A percentile compares a stretch with the other conserved stretches of the same genome.
These are phyloP conservation scores for Magnolia officinalis DNA, from an alignment of 164 flowering plant species.

Conservation along the genomic window DNA sequence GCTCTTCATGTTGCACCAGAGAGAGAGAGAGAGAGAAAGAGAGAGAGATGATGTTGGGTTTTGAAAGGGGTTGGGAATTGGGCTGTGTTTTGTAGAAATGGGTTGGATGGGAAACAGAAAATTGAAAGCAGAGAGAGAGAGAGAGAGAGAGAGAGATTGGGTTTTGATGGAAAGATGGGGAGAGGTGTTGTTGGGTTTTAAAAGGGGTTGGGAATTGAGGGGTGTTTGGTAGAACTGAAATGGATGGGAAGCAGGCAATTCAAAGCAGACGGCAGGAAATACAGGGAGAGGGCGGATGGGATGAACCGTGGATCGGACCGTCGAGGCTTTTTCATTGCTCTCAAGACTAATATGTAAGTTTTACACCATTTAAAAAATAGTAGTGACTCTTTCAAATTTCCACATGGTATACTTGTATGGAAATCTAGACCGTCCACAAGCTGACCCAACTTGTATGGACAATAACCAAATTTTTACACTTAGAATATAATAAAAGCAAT, in stretches of 20 bases:
- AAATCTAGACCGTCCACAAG: too few species aligned
- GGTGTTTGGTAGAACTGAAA: background rate
- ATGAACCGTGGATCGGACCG: too few species aligned
- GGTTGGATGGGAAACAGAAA: background rate
- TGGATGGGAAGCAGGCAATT: background rate
- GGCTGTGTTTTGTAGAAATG: background rate
- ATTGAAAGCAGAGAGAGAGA: background rate
- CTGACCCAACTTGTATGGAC: too few species aligned
- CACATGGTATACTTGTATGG: too few species aligned
- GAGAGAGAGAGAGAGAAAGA: background rate
- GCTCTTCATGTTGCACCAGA: background rate
- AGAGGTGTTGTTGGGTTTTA: background rate
- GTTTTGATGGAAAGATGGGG: background rate
- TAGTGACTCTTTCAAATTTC: too few species aligned
- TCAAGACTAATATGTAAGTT: too few species aligned
- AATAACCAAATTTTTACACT: too few species aligned
- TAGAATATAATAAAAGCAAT: too few species aligned
- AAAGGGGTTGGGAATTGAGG: background rate
- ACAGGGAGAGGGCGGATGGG: background rate
- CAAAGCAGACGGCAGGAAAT: background rate
- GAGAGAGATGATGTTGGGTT: background rate
- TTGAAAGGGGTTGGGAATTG: background rate
- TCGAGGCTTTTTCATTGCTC: too few species aligned
- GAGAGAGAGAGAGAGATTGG: background rate
- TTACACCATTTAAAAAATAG: too few species aligned